Conservation (phyloP, 106 monocot genomes). For the Cymbidium sinense region DNA sequence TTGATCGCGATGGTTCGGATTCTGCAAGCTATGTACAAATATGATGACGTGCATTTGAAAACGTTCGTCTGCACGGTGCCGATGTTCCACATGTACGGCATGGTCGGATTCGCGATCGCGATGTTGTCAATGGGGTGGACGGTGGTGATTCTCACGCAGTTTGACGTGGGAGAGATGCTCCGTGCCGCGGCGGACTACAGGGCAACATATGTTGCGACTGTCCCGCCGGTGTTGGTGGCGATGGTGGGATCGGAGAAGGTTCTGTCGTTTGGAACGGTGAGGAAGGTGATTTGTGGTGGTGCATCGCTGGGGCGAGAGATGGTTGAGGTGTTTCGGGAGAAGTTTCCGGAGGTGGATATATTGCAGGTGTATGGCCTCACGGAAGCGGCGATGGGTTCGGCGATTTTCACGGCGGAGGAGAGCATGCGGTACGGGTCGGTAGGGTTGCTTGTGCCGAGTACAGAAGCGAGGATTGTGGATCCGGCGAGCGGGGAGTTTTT, state of each 20-base stretch:
- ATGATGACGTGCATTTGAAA: conserved; percentile 13
- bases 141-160: conserved; percentile 53
- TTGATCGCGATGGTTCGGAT: conserved; percentile 67
- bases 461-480: conserved; percentile 14
- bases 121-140: conserved; percentile 61
- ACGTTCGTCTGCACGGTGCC: conserved; percentile 85
- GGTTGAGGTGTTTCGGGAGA: conserved; percentile 34
- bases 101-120: conserved; percentile 56
- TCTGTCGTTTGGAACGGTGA: conserved; percentile 43
- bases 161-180: conserved; percentile 66
- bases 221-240: conserved; percentile 84
- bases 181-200: conserved; percentile 33
- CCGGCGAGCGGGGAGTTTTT: conserved; percentile 21
- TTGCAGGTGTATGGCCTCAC: conserved; percentile 14
- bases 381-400: conserved; percentile 3
- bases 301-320: conserved; percentile 69
- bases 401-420: not conserved
- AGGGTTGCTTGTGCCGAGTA: not conserved
- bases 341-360: conserved; percentile 6
- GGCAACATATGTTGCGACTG: conserved; percentile 61
- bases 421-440: not conserved
- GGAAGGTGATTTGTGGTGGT: conserved; percentile 50
- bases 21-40: conserved; percentile 35
- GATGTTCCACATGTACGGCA: conserved; percentile 90
- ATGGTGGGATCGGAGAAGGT: conserved; percentile 25